Evolutionary conservation across 1,284 basidiomycete species (phyloP), one percentile per base, ranked within the genome.

Genomic region (Malassezia obtusa): DNA sequence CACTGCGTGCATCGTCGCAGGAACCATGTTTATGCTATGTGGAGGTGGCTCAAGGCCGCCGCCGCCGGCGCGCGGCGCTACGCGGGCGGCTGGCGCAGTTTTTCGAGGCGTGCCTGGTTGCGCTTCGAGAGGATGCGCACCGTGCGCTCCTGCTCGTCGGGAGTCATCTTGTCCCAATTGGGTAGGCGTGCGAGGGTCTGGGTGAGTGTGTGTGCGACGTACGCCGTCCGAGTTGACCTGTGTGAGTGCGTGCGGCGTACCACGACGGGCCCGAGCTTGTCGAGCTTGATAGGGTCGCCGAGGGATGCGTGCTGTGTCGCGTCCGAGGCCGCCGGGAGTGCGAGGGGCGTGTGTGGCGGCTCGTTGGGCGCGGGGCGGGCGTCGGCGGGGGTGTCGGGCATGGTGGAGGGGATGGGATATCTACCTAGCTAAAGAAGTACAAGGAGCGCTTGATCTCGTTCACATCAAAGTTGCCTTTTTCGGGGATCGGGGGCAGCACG

Each of bases 391-490:
- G 37, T 2, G 11, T 21, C 12, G 12, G 47, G n/a, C 47, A 49
- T 40, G 26, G 24, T 39, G 25, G 37, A 31, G 25, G 36, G 5
- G 36, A 25, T n/a, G n/a, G n/a, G n/a, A 40, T 21, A 44, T 30
- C 40, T 43, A 28, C 19, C 37, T 52, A 71, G 25, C 63, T 66
- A 55, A 71, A 71, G 52, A 71, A 71, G 60, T 71, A 71, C 45
- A 70, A 49, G 32, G 67, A 70, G 36, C 59, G 50, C 57, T 62
- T 69, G 76, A 96, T 91, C 59, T 80, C 80, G 68, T 82, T 79
- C 57, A 99, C 89, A 65, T 90, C 82, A 74, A 98, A 96, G 52
- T 80, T 78, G 55, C 92, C 94, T 77, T 89, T 88, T 71, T 82
- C 75, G 0, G 92, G 92, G 21, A 91, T 76, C 0, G 84, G 82